Evolutionary conservation across 192 early-diverging fungal genomes (phyloP).

Genomic region (Geranomyces michiganensis): DNA sequence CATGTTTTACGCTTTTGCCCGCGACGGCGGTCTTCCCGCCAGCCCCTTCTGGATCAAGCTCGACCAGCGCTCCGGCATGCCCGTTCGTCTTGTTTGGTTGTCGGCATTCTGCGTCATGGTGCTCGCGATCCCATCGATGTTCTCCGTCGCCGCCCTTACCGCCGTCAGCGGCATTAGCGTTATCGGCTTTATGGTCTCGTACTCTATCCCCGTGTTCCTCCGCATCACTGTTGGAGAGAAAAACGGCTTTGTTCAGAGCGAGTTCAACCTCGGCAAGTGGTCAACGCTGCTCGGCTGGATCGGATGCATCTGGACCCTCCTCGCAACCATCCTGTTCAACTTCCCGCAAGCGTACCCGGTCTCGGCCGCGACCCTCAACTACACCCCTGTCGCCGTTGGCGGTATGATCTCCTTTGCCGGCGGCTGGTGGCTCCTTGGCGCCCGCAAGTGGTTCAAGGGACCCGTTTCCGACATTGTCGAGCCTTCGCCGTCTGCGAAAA

Average conservation of each 20-base stretch:
- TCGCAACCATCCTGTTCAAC: constrained; percentile 45
- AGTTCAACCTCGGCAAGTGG: constrained; percentile 50
- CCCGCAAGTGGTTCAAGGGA: constrained; percentile 50
- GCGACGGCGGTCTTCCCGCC: constrained; percentile 52
- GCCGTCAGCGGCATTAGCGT: constrained; percentile 41
- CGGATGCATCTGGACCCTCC: constrained; percentile 43
- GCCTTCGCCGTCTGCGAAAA: no score
- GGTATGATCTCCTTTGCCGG: constrained; percentile 34
- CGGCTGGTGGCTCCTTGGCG: constrained; percentile 39
- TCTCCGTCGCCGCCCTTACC: constrained; percentile 43
- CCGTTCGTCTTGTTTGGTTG: constrained; percentile 50
- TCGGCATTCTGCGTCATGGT: constrained; percentile 40
- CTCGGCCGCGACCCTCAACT: constrained; percentile 41
- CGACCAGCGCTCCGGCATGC: constrained; percentile 44
- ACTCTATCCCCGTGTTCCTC: constrained; percentile 51
- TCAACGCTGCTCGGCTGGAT: constrained; percentile 39
- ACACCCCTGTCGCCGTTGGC: constrained; percentile 41
- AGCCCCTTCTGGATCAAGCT: constrained; percentile 41
- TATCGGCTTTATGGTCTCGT: constrained; percentile 49
- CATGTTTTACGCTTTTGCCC: constrained; percentile 57
- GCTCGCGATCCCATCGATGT: constrained; percentile 46
- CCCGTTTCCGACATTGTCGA: no score
- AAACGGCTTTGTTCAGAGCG: constrained; percentile 37
- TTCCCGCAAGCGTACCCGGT: constrained; percentile 35
- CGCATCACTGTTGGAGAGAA: constrained; percentile 44